Conservation (phyloP, 2,329 filamentous ascomycete genomes). For the Phyllachora maydis region DNA sequence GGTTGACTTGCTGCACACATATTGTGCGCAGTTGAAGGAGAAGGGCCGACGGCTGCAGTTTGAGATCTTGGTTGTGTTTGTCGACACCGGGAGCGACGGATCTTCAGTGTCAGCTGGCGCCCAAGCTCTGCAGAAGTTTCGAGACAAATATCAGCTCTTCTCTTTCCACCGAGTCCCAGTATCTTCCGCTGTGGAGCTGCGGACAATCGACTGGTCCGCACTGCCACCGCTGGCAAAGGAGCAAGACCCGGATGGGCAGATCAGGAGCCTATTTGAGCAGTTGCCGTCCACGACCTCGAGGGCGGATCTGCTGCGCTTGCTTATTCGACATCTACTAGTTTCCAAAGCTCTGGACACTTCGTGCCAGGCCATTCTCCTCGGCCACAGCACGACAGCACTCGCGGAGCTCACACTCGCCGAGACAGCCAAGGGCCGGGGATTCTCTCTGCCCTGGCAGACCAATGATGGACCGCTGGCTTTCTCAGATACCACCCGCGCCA, state of each 20-base stretch:
- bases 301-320: slow-evolving; percentile 49
- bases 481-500: slow-evolving; percentile 4
- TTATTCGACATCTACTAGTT: slow-evolving; percentile 54
- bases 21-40: slow-evolving; percentile 42
- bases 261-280: slow-evolving; percentile 33
- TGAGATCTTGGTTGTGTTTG: slow-evolving; percentile 38
- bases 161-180: slow-evolving; percentile 42
- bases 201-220: slow-evolving; percentile 30
- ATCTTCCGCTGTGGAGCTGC: slow-evolving; percentile 33
- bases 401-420: slow-evolving; percentile 72
- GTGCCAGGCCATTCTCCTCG: slow-evolving; percentile 59
- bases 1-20: slow-evolving; percentile 53
- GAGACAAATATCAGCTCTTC: slow-evolving; percentile 42
- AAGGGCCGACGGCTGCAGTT: slow-evolving; percentile 47
- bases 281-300: slow-evolving; percentile 57
- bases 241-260: slow-evolving; percentile 14
- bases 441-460: slow-evolving; percentile 61
- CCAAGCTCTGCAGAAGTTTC: slow-evolving; percentile 28
- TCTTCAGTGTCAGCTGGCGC: slow-evolving; percentile 13
- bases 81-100: slow-evolving; percentile 15
- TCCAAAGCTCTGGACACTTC: slow-evolving; percentile 33
- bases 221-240: slow-evolving; percentile 12
- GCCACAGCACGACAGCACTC: slow-evolving; percentile 70
- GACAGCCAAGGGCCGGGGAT: slow-evolving; percentile 80
- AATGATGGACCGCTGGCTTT: slow-evolving; percentile 42